These are phyloP conservation scores for Kwoniella shandongensis DNA, from an alignment of 768 basidiomycete genomes.

Conservation along the genomic window DNA sequence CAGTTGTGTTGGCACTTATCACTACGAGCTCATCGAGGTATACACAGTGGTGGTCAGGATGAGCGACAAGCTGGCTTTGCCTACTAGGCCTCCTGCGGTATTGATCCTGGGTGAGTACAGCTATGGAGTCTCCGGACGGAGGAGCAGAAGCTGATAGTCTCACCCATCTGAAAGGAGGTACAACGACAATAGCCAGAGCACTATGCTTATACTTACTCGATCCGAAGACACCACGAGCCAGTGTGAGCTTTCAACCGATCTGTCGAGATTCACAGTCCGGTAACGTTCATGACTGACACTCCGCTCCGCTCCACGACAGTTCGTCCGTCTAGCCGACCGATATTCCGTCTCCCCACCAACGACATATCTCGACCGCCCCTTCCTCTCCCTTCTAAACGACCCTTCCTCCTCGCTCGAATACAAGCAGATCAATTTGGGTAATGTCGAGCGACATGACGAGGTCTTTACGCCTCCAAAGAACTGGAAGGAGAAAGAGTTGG, in stretches of 20 bases:
- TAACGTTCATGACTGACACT: no score
- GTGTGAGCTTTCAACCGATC: constrained; percentile 17
- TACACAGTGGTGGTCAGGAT: no score
- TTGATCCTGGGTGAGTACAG: constrained; percentile 31
- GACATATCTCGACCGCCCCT: constrained; percentile 48
- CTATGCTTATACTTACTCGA: constrained; percentile 29
- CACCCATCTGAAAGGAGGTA: constrained; percentile 19
- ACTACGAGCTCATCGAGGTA: no score
- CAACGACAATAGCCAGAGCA: constrained; percentile 33
- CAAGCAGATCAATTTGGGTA: constrained; percentile 44
- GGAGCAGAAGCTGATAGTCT: neutral
- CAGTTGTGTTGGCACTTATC: no score
- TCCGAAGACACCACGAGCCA: constrained; percentile 6
- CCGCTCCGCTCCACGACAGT: no score
- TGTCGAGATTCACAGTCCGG: no score
- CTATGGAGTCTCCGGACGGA: neutral
- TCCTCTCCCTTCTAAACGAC: constrained; percentile 31
- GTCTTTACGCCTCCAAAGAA: constrained; percentile 32
- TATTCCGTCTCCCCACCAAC: constrained; percentile 47
- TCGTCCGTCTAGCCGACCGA: constrained; percentile 41
- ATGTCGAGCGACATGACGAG: constrained; percentile 27
- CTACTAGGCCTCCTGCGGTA: constrained; percentile 12
- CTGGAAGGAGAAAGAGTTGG: constrained; percentile 8
- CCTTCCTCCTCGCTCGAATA: constrained; percentile 35
- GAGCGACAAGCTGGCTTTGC: constrained; percentile 11